Conservation (phyloP, 2,329 filamentous ascomycete genomes). For the Knoxdaviesia capensis region DNA sequence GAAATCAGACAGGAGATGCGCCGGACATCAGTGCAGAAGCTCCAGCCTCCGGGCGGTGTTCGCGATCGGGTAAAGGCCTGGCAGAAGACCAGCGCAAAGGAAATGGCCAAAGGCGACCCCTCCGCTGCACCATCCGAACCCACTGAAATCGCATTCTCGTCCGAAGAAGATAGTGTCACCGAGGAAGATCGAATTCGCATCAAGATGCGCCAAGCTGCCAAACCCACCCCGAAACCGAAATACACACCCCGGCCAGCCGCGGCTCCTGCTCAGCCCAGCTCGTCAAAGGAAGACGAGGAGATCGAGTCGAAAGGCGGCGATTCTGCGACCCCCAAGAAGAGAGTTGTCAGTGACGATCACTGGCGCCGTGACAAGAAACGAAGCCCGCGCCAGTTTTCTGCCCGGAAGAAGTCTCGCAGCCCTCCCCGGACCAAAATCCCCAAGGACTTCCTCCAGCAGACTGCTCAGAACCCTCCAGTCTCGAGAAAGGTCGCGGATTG, state of each 20-base stretch:
- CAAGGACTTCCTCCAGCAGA: slow-evolving; percentile 34
- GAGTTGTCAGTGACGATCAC: slow-evolving; percentile 82
- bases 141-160: slow-evolving; percentile 38
- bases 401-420: slow-evolving; percentile 12
- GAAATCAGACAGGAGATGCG: slow-evolving; percentile 15
- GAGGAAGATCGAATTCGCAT: slow-evolving; percentile 40
- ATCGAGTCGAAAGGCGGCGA: slow-evolving; percentile 7
- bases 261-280: not conserved
- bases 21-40: slow-evolving; percentile 30
- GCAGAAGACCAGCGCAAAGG: slow-evolving; percentile 59
- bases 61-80: slow-evolving; percentile 64
- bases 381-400: no score
- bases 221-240: slow-evolving; percentile 14
- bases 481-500: slow-evolving; percentile 42
- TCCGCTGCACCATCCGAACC: slow-evolving; percentile 34
- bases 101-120: slow-evolving; percentile 30
- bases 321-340: slow-evolving; percentile 52
- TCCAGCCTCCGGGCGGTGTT: slow-evolving; percentile 46
- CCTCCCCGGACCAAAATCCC: slow-evolving; percentile 19
- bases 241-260: slow-evolving; percentile 10
- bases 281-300: slow-evolving; percentile 9
- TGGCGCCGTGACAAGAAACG: slow-evolving; percentile 28
- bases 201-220: slow-evolving; percentile 26
- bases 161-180: slow-evolving; percentile 39
- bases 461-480: slow-evolving; percentile 31